Evolutionary conservation across 352 stramenopile species (phyloP).

Genomic region (Hyaloperonospora arabidopsidis): DNA sequence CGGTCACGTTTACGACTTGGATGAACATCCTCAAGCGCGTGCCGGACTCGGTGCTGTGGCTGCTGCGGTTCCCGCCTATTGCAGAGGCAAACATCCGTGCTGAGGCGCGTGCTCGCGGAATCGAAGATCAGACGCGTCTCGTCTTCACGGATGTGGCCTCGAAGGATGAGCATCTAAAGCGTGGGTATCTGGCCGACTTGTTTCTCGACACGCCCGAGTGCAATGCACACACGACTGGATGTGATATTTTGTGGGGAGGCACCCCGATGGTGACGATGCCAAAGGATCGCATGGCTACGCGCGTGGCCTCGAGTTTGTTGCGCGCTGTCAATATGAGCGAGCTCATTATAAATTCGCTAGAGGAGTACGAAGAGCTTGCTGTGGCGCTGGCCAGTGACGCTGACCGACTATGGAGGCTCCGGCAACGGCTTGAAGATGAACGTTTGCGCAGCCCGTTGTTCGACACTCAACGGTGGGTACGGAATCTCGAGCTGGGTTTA

Average conservation of each 20-base stretch:
- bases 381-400: constrained; percentile 84
- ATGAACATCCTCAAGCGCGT: constrained; percentile 91
- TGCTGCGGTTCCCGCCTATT: constrained; percentile 81
- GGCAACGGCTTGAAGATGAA: constrained; percentile 60
- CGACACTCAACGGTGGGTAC: constrained; percentile 69
- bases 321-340: constrained; percentile 70
- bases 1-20: constrained; percentile 86
- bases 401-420: constrained; percentile 72
- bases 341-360: constrained; percentile 61
- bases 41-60: constrained; percentile 86
- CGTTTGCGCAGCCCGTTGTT: constrained; percentile 67
- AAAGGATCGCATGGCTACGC: constrained; percentile 86
- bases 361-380: constrained; percentile 88
- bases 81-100: constrained; percentile 80
- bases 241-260: constrained; percentile 88
- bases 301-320: constrained; percentile 84
- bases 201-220: constrained; percentile 89
- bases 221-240: constrained; percentile 89
- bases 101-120: constrained; percentile 64
- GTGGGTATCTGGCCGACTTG: constrained; percentile 84
- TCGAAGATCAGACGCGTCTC: constrained; percentile 53
- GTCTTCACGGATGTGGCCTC: constrained; percentile 82
- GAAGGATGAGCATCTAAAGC: constrained; percentile 88
- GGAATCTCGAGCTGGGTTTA: constrained; percentile 81
- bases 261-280: constrained; percentile 88